Percentiles rank a stretch among this genome's conserved stretches.
These are phyloP conservation scores for Calonectria pteridis DNA, from an alignment of 2,329 filamentous ascomycete species.

Conservation along the genomic window DNA sequence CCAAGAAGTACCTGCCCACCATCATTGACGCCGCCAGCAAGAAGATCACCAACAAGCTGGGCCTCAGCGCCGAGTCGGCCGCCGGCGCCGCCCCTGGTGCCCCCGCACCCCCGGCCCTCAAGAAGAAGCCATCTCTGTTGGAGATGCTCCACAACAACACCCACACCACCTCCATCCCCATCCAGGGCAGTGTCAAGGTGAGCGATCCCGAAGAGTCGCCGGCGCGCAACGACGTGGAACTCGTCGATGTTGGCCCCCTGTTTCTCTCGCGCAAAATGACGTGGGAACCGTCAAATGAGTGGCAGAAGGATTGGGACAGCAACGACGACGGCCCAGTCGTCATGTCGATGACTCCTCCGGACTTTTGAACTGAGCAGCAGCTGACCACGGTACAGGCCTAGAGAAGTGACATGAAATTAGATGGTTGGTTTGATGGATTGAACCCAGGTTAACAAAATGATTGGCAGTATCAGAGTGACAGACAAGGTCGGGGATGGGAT, in stretches of 20 bases:
- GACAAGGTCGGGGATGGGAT: neutral
- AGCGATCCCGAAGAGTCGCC: constrained; percentile 9
- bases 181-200: constrained; percentile 16
- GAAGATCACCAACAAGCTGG: constrained; percentile 2
- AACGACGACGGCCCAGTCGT: constrained; percentile 30
- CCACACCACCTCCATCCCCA: neutral
- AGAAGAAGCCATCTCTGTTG: constrained; percentile 21
- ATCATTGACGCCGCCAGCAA: constrained; percentile 15
- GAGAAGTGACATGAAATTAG: neutral
- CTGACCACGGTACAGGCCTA: constrained; percentile 14
- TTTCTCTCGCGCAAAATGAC: constrained; percentile 15
- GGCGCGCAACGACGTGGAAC: neutral
- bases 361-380: constrained; percentile 13
- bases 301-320: constrained; percentile 28
- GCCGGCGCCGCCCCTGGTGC: neutral
- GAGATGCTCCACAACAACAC: constrained; percentile 13
- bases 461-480: neutral
- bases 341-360: constrained; percentile 21
- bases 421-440: neutral
- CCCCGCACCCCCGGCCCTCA: neutral
- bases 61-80: constrained; percentile 9
- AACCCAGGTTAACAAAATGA: neutral
- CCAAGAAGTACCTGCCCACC: constrained; percentile 27
- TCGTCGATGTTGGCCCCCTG: constrained; percentile 15
- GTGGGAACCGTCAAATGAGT: constrained; percentile 26